Evolutionary conservation across 2,329 filamentous ascomycete genomes (phyloP), one percentile per base, ranked within the genome.

Genomic region (Aspergillus fijiensis): DNA sequence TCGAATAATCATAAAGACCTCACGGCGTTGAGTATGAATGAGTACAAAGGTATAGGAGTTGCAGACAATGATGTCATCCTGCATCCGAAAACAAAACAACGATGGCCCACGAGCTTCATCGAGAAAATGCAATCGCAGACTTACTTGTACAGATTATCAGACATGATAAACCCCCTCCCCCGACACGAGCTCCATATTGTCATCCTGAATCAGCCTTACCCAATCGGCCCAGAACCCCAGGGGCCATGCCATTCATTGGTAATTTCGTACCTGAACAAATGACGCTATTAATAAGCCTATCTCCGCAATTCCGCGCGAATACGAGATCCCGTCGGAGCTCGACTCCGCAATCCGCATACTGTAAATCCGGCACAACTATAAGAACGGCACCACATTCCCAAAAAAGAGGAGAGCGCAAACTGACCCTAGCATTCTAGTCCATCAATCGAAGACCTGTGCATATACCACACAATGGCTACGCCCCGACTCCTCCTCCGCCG

Each of bases 391-490:
- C 7, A 19, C 16, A 19, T 45, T n/a, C n/a, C n/a, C 39, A 19
- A 45, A 7, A 2, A 19, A n/a, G 14, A 35, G 14, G 33, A 35
- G 11, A 35, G 10, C 14, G 12, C 16, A 16, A 45, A 16, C 33
- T 16, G 14, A 12, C 33, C 12, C 33, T 35, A 35, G 33, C 33
- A 5, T 35, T 35, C 33, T 3, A 12, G 33, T 16, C 33, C 12
- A 12, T 5, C 33, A 16, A 16, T 35, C 12, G 14, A 12, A 35
- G 4, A 16, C 11, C 33, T 19, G 6, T 19, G 16, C 16, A 16
- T 9, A 45, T 12, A 16, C 33, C 12, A 45, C 39, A 19, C 27
- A 39, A 61, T 61, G 60, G 47, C 52, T n/a, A 31, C 27, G 21
- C 52, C 35, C 19, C 56, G 56, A 19, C 23, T 52, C 19, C 45